Base-by-base conservation (phyloP, 495 filamentous ascomycete species). In the Hyaloscypha finlandica region DNA sequence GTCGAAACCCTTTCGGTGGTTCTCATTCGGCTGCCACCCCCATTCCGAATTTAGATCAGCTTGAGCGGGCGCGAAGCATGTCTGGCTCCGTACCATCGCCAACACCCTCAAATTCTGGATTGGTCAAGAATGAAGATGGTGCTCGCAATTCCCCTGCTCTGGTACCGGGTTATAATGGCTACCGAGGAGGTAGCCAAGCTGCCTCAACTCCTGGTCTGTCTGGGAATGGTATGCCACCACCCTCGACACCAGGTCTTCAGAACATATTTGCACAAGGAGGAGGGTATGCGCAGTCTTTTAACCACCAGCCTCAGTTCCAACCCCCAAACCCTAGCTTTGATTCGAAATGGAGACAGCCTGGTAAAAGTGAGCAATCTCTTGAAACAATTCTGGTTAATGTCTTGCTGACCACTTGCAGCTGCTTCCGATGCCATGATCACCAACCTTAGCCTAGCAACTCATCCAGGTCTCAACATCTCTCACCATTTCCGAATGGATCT, bases 361-460 rank as follows among this genome's bases (percentile, higher is more conserved):
- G 83, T n/a, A 81, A 85, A 82, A 81, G 86, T 88, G 78, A 63
- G 74, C 66, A 19, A 31, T 33, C n/a, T 32, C 29, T 69, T 62
- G 63, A 74, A 71, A 63, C 65, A 69, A 70, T 67, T 70, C 71
- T 53, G 16, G 30, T 22, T 16, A 37, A 5, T 60, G 35, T 19
- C n/a, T 58, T 35, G 20, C 66, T 69, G 35, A 61, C 53, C 20
- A 5, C 14, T 60, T 25, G 25, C 25, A 85, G 81, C 77, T 66
- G 73, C 75, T 58, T 73, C 72, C 39, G 85, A 89, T 71, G 87
- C 90, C 19, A 78, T 93, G 51, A 85, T 93, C 63, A 81, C 82
- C 32, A 90, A 85, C 59, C 74, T 93, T 51, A 80, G 84, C 30
- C 75, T 96, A n/a, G 75, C 78, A 45, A 88, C 89, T 3, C 89